A percentile compares a stretch with the other conserved stretches of the same genome.
These are phyloP conservation scores for Zygnema circumcarinatum DNA, from an alignment of 139 green algal genomes.

Conservation along the genomic window DNA sequence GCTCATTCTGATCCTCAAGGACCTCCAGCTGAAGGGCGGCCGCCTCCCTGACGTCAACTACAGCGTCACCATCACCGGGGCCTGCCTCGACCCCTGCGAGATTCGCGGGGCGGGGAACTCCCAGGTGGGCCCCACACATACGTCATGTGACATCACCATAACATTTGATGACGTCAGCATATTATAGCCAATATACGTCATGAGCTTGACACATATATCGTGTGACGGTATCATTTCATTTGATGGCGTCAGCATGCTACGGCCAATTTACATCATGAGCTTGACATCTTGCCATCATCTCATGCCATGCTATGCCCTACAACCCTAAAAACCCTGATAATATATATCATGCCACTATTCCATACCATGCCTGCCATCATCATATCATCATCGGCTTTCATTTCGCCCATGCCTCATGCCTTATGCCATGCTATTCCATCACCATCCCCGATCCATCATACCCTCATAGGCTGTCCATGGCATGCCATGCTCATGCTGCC, in stretches of 20 bases:
- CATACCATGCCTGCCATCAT: no score
- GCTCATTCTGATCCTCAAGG: neutral
- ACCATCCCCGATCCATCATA: no score
- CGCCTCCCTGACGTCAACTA: neutral
- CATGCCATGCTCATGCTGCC: no score
- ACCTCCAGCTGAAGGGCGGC: neutral
- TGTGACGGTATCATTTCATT: constrained; percentile 7
- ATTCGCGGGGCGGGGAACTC: neutral
- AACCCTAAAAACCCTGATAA: no score
- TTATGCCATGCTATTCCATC: no score
- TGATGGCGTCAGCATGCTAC: neutral
- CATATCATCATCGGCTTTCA: no score
- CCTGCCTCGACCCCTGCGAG: neutral
- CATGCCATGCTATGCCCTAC: no score
- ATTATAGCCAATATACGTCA: no score
- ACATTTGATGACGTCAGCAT: neutral
- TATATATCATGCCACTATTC: no score
- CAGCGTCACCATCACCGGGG: neutral
- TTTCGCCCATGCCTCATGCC: no score
- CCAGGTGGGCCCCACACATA: neutral
- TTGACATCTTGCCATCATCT: neutral
- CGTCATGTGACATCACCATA: neutral
- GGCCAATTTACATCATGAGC: neutral
- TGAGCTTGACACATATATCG: neutral
- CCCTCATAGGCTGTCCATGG: no score